Evolutionary conservation across 2,329 filamentous ascomycete species (phyloP), one percentile per base, ranked within the genome.

Genomic region (Escovopsis weberi): DNA sequence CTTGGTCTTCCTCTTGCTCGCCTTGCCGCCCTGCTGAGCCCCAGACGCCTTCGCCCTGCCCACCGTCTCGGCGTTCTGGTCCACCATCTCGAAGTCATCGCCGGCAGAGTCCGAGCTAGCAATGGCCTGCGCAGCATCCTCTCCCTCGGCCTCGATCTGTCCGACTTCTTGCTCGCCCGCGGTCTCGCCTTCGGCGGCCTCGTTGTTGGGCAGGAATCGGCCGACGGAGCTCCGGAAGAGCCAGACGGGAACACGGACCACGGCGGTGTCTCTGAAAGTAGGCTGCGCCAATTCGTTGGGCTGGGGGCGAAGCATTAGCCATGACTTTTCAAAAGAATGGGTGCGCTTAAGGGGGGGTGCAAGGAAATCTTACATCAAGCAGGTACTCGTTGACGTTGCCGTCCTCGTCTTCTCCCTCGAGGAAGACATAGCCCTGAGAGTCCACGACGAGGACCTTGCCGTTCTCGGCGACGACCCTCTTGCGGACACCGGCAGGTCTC

Each of bases 361-460:
- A 32, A 32, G 18, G 18, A 23, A 1, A 41, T 74, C 82, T 71
- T 65, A 95, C 79, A 59, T 98, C 89, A 46, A 98, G 78, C 49
- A 95, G 67, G 57, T 81, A 94, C 58, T 95, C 85, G 51, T 83
- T 75, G 30, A 78, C 74, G 43, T 84, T 78, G 42, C 91, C 91
- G 23, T 95, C 85, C 51, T 88, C 87, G 41, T 86, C 85, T 53
- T 85, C 75, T 57, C 94, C 85, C 62, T 96, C 88, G n/a, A 98
- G 70, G 57, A 85, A 98, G 11, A 98, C 91, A 53, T 95, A 87
- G 26, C 91, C 91, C 9, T 82, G 69, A 1, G 85, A 85, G 62
- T 98, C 89, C 4, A 98, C 91, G 43, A 98, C 81, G 33, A 98
- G 69, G 1, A 94, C 72, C 68, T 96, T 98, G 51, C 91, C 91